Percentiles rank a stretch among this genome's conserved stretches.
Conservation (phyloP, 2,329 filamentous ascomycete genomes). For the Cercospora nicotianae region DNA sequence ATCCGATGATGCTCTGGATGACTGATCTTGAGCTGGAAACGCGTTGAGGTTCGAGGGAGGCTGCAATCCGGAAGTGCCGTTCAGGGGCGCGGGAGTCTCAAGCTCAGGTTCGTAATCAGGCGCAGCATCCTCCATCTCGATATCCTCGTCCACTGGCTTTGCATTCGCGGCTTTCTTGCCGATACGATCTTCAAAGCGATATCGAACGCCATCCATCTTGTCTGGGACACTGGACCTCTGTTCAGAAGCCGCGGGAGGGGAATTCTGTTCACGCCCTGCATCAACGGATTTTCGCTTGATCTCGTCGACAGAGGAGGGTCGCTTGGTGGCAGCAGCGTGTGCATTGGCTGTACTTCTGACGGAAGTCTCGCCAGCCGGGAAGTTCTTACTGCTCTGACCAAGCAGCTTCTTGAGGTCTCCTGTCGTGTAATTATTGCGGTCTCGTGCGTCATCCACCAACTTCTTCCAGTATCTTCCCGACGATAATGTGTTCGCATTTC, state of each 20-base stretch:
- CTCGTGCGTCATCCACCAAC: constrained; percentile 77
- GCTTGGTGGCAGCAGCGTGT: constrained; percentile 4
- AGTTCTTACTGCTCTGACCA: constrained; percentile 51
- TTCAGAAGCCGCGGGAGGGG: neutral
- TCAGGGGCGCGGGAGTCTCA: neutral
- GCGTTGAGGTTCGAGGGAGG: constrained; percentile 1
- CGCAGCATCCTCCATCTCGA: constrained; percentile 38
- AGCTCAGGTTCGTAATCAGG: constrained; percentile 5
- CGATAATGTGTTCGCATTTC: constrained; percentile 81
- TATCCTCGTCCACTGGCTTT: constrained; percentile 26
- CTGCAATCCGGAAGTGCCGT: neutral
- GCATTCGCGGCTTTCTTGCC: constrained; percentile 26
- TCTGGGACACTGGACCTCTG: constrained; percentile 25
- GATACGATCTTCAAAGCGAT: constrained; percentile 36
- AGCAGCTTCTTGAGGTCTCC: constrained; percentile 62
- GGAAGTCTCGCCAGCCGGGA: constrained; percentile 32
- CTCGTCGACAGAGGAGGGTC: neutral
- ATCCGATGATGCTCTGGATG: neutral
- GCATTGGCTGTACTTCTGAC: constrained; percentile 32
- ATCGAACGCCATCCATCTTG: constrained; percentile 42
- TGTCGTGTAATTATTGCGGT: constrained; percentile 72
- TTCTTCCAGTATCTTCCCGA: constrained; percentile 90
- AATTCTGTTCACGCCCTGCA: neutral
- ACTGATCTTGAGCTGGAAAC: neutral
- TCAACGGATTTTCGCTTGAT: neutral